These are phyloP conservation scores for Acanthochlamys bracteata DNA, from an alignment of 106 monocot genomes.

Conservation along the genomic window DNA sequence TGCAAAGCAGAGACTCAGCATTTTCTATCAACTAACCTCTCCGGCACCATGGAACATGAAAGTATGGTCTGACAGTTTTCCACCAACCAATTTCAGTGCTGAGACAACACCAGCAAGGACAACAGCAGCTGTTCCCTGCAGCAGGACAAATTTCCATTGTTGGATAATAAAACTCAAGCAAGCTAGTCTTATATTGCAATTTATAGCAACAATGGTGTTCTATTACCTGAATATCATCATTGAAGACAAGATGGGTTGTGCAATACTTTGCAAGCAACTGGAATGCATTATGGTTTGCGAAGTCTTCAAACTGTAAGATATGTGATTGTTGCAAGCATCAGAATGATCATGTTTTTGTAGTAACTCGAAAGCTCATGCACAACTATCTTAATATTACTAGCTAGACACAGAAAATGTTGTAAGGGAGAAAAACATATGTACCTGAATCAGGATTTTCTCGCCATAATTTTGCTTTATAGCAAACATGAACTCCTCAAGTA, in stretches of 20 bases:
- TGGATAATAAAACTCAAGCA: background rate
- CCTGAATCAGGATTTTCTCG: constrained; percentile 84
- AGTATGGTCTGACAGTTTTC: constrained; percentile 55
- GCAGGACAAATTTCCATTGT: background rate
- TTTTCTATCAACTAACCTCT: constrained; percentile 27
- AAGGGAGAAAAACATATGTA: constrained; percentile 4
- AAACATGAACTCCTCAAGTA: constrained; percentile 81
- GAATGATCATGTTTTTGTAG: background rate
- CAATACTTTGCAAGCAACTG: constrained; percentile 71
- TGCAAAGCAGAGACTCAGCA: background rate
- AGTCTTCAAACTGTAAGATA: constrained; percentile 77
- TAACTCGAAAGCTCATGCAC: no score
- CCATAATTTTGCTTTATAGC: constrained; percentile 92
- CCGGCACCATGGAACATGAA: constrained; percentile 82
- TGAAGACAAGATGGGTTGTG: constrained; percentile 81
- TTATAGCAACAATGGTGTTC: background rate
- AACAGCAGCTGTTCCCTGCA: constrained; percentile 75
- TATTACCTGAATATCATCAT: constrained; percentile 90
- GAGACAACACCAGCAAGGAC: constrained; percentile 69
- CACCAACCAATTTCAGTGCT: constrained; percentile 48
- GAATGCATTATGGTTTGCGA: constrained; percentile 96
- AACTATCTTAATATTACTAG: background rate
- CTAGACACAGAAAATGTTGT: background rate
- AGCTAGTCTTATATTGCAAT: background rate
- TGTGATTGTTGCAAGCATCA: background rate